A percentile compares a stretch with the other conserved stretches of the same genome.
These are phyloP conservation scores for Talaromyces albobiverticillius DNA, from an alignment of 2,329 filamentous ascomycete genomes.

Conservation along the genomic window DNA sequence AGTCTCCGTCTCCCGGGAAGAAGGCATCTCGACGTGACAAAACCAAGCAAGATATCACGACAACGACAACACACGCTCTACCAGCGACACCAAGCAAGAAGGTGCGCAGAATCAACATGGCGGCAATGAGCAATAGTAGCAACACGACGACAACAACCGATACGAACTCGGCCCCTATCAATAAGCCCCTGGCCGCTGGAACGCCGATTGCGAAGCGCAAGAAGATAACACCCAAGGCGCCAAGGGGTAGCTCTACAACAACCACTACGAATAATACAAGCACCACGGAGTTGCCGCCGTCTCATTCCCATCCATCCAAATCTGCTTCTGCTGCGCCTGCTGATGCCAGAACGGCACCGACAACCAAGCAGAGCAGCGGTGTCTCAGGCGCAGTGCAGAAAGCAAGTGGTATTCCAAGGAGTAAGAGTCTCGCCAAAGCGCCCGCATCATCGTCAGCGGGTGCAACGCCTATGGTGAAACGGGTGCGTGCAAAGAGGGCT, in stretches of 20 bases:
- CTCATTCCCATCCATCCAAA: not conserved
- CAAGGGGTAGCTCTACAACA: constrained; percentile 21
- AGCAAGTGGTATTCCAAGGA: constrained; percentile 21
- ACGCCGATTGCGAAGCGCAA: constrained; percentile 29
- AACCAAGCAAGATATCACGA: not conserved
- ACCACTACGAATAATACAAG: not conserved
- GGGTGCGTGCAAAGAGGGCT: constrained; percentile 24
- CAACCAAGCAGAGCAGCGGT: not conserved
- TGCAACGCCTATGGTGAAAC: constrained; percentile 33
- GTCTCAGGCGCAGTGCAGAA: constrained; percentile 15
- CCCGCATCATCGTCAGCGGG: constrained; percentile 25
- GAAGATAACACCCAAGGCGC: constrained; percentile 34
- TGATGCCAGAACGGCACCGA: not conserved
- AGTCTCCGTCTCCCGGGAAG: constrained; percentile 15
- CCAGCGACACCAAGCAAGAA: constrained; percentile 16
- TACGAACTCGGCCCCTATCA: not conserved
- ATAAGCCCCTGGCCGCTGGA: constrained; percentile 14
- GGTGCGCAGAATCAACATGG: constrained; percentile 13
- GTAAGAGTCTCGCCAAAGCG: constrained; percentile 28
- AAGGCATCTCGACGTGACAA: constrained; percentile 15
- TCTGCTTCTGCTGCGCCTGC: not conserved
- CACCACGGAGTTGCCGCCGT: not conserved
- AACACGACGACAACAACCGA: not conserved
- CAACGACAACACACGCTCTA: not conserved
- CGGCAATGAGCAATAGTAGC: not conserved